Evolutionary conservation across 768 basidiomycete genomes (phyloP), one percentile per base, ranked within the genome.

Genomic region (Ramaria sp.): DNA sequence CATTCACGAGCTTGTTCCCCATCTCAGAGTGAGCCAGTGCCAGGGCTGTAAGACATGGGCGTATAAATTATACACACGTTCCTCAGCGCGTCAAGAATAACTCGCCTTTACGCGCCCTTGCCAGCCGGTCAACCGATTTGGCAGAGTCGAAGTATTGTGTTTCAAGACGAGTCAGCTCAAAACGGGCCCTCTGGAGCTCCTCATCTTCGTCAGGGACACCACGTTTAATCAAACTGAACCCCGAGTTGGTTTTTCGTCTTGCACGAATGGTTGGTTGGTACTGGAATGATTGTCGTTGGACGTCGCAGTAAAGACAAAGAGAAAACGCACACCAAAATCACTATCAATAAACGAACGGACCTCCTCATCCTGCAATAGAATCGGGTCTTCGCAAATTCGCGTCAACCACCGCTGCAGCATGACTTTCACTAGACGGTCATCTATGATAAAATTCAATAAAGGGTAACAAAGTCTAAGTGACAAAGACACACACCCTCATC

Each of bases 371-470:
- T 83, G 73, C 41, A 91, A 72, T 31, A 97, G 71, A 53, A 96
- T 90, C 1, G 84, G 83, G 67, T 98, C 92, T 67, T 94, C 92
- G 71, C 88, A 95, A 33, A 98, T 82, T 56, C 96, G 76, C 11
- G 89, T 84, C 54, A 96, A 79, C 95, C 96, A 99, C 59, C 90
- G 76, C 70, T 98, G 96, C 20, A 98, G 75, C 80, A 94, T 91
- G 59, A 94, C 87, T 67, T 88, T 88, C 33, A 99, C 91, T 2
- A 99, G 78, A 19, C 96, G 80, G 68, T 98, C 96, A 69, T 99
- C 96, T 75, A 27, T 11, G n/a, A 41, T 15, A 31, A 22, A 20
- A 31, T 15, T 24, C 37, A 27, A 27, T 27, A 27, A 27, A 27
- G 27, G 5, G 27, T 27, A 2, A 27, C 27, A 27, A n/a, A n/a